Conservation (phyloP, 2,329 filamentous ascomycete species). For the Pseudogymnoascus sp. region DNA sequence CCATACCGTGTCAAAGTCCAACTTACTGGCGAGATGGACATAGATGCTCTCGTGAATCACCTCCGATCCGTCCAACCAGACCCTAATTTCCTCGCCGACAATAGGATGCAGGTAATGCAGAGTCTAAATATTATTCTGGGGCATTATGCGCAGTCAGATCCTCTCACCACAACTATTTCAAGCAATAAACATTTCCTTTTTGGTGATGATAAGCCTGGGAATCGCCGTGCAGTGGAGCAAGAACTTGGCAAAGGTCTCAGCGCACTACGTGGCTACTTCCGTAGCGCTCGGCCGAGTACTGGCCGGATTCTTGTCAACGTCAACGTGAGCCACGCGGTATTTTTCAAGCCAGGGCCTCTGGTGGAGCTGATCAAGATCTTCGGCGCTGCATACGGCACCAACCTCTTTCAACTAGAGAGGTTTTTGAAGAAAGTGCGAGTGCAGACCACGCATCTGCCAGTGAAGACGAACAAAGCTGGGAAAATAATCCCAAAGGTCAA, state of each 20-base stretch:
- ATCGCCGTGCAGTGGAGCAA: neutral
- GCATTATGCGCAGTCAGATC: slow-evolving; percentile 35
- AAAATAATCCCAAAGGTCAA: slow-evolving; percentile 32
- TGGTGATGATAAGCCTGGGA: neutral
- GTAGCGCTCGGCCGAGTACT: slow-evolving; percentile 50
- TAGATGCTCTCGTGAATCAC: slow-evolving; percentile 13
- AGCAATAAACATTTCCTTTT: slow-evolving; percentile 14
- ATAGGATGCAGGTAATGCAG: slow-evolving; percentile 42
- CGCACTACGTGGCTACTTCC: slow-evolving; percentile 52
- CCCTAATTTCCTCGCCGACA: slow-evolving; percentile 10
- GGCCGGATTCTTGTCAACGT: slow-evolving; percentile 51
- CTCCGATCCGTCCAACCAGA: slow-evolving; percentile 7
- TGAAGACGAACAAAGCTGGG: slow-evolving; percentile 29
- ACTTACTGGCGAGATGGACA: slow-evolving; percentile 14
- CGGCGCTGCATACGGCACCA: slow-evolving; percentile 15
- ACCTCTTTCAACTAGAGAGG: slow-evolving; percentile 16
- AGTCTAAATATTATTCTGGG: slow-evolving; percentile 48
- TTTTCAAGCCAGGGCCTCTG: slow-evolving; percentile 42
- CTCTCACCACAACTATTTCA: slow-evolving; percentile 24
- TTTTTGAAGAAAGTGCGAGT: slow-evolving; percentile 34
- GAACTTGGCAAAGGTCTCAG: slow-evolving; percentile 42
- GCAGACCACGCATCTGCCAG: slow-evolving; percentile 29
- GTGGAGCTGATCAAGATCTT: slow-evolving; percentile 29
- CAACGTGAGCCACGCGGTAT: slow-evolving; percentile 51
- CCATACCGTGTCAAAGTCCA: slow-evolving; percentile 16